Percentiles rank a stretch among this genome's conserved stretches.
Evolutionary conservation across 805 yeast species (phyloP).

Genomic region (Tetrapisispora phaffii): DNA sequence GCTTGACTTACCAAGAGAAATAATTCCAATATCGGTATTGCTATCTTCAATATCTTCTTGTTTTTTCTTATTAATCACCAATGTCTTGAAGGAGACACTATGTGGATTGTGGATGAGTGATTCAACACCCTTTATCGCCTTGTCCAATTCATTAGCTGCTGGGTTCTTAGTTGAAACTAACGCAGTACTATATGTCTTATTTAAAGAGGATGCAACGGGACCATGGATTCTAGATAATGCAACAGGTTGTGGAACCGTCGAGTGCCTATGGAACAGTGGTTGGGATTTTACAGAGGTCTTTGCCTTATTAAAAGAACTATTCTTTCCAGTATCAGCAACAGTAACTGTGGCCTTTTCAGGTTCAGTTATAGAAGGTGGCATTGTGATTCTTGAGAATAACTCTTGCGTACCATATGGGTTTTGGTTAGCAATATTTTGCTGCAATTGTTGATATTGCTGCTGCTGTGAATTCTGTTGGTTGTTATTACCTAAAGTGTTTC

Average conservation of each 20-base stretch:
- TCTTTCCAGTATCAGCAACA: constrained; percentile 41
- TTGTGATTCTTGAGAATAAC: constrained; percentile 38
- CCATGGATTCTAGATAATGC: background rate
- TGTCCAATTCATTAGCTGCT: constrained; percentile 1
- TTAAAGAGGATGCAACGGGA: background rate
- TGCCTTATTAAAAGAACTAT: constrained; percentile 45
- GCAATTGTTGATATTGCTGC: constrained; percentile 14
- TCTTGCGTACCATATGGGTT: constrained; percentile 74
- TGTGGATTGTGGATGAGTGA: constrained; percentile 22
- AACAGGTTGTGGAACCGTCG: background rate
- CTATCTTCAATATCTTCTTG: constrained; percentile 4
- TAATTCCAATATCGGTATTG: constrained; percentile 4
- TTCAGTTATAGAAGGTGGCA: constrained; percentile 31
- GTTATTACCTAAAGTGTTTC: constrained; percentile 32
- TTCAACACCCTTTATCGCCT: constrained; percentile 17
- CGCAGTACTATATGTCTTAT: background rate
- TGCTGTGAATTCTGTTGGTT: constrained; percentile 9
- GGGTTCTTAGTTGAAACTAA: background rate
- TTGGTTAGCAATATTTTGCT: constrained; percentile 32
- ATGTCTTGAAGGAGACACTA: constrained; percentile 22
- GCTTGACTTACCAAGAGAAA: constrained; percentile 4
- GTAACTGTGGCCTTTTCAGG: constrained; percentile 39
- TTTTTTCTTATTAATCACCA: constrained; percentile 17
- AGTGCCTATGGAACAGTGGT: constrained; percentile 36
- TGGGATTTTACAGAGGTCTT: constrained; percentile 58